Evolutionary conservation across 2,329 filamentous ascomycete species (phyloP).

Genomic region (Colletotrichum viniferum): DNA sequence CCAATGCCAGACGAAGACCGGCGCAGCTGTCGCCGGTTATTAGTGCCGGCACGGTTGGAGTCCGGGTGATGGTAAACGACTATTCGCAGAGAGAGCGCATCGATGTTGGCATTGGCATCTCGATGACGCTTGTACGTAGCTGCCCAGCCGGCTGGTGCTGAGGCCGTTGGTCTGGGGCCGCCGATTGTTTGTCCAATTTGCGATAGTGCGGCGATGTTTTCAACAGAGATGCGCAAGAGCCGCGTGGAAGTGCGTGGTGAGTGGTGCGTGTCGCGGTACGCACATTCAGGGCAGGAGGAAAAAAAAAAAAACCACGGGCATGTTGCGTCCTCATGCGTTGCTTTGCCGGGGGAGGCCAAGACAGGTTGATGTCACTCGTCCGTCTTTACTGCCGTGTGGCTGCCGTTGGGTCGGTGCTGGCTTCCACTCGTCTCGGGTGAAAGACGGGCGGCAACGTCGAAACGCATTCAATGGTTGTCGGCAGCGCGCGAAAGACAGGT

Average conservation of each 20-base stretch:
- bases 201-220: conserved; percentile 2
- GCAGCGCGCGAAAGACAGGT: neutral
- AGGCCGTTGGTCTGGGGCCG: neutral
- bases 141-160: conserved; percentile 7
- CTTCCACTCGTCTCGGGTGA: neutral
- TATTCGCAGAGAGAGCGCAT: neutral
- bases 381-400: conserved; percentile 2
- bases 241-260: neutral
- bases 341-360: neutral
- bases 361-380: conserved; percentile 11
- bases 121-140: conserved; percentile 4
- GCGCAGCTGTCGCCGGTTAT: neutral
- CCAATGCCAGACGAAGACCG: neutral
- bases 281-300: neutral
- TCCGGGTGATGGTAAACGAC: neutral
- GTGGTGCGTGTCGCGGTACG: neutral
- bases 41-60: neutral
- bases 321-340: conserved; percentile 7
- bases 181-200: neutral
- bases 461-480: neutral
- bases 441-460: neutral
- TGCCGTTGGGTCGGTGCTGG: neutral
- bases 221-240: neutral
- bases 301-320: neutral
- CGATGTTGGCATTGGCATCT: neutral